Evolutionary conservation across 108 stramenopile genomes (phyloP), one percentile per base, ranked within the genome.

Genomic region (Aurantiochytrium sp.): DNA sequence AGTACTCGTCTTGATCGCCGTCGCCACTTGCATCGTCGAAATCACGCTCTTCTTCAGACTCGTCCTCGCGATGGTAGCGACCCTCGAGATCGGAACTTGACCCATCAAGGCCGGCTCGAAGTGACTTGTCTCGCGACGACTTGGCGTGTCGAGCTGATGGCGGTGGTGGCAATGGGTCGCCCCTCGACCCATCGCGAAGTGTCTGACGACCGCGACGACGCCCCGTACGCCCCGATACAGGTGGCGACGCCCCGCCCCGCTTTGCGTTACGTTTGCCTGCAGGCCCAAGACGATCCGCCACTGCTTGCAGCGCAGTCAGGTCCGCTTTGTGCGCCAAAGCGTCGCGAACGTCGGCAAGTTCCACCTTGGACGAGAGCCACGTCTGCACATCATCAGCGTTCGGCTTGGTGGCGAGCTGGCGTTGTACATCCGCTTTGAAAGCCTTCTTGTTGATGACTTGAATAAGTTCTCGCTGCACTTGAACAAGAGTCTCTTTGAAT

Each of bases 341-440:
- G n/a, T 83, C 76, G 49, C 76, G 45, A 12, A 83, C 76, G 28
- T 83, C 76, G 51, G 51, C 76, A 12, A 83, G 76, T 45, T 83
- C 76, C 12, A 83, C 76, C 51, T 83, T 83, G 76, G 76, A 53
- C n/a, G 49, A 21, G 49, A 83, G 76, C 76, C 76, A 83, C 14
- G 45, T 83, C 49, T 47, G 45, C 14, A 83, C 76, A 35, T 83
- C 76, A 3, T 83, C 76, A 6, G 51, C 51, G 28, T 83, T 83
- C 4, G 76, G 23, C 51, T 83, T 83, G 51, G 49, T 25, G 0
- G n/a, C 49, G 23, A 83, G 76, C 76, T 53, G 45, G 12, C 51
- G 45, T 23, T 47, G 49, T 6, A 83, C 49, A 23, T 83, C 76
- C 12, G 76, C 51, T 35, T 83, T 83, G 28, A 83, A 83, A 25